Percentiles rank a stretch among this genome's conserved stretches.
Evolutionary conservation across 2,329 filamentous ascomycete genomes (phyloP).

Genomic region (Neofusicoccum laricinum): DNA sequence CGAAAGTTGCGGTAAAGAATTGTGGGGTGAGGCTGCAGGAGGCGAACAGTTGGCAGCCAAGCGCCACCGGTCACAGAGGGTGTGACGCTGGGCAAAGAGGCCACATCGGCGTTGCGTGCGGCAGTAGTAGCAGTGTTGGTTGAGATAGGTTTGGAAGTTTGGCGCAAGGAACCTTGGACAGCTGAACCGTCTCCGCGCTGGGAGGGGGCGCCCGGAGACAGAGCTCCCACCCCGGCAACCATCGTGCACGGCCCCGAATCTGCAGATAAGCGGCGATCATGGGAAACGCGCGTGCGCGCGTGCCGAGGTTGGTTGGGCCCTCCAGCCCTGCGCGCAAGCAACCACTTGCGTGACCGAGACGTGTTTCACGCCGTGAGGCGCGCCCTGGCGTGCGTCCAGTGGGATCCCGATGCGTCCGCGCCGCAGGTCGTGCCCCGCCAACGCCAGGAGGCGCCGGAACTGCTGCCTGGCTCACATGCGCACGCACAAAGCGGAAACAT

Average conservation of each 20-base stretch:
- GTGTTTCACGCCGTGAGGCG: neutral
- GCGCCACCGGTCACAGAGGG: conserved; percentile 3
- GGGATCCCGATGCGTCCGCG: neutral
- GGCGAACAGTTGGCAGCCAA: neutral
- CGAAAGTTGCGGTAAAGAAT: conserved; percentile 7
- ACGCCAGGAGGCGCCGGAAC: neutral
- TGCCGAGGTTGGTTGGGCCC: neutral
- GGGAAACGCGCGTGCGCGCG: neutral
- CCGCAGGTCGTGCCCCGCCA: neutral
- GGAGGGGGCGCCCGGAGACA: neutral
- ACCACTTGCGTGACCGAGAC: neutral
- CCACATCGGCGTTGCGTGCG: conserved; percentile 6
- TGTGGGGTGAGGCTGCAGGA: conserved; percentile 11
- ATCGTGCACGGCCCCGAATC: conserved; percentile 1
- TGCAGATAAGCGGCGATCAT: conserved; percentile 10
- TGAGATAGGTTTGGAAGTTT: neutral
- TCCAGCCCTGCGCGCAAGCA: neutral
- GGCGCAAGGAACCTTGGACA: neutral
- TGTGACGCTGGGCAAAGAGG: conserved; percentile 6
- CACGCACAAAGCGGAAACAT: neutral
- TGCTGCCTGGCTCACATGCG: neutral
- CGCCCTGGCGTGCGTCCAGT: neutral
- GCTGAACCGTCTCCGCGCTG: neutral
- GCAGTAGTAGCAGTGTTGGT: neutral
- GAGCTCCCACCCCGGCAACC: conserved; percentile 4